A percentile compares a stretch with the other conserved stretches of the same genome.
phyloP scores from a whole-genome alignment of 257 asterid genomes.

The Fraxinus americana region DNA sequence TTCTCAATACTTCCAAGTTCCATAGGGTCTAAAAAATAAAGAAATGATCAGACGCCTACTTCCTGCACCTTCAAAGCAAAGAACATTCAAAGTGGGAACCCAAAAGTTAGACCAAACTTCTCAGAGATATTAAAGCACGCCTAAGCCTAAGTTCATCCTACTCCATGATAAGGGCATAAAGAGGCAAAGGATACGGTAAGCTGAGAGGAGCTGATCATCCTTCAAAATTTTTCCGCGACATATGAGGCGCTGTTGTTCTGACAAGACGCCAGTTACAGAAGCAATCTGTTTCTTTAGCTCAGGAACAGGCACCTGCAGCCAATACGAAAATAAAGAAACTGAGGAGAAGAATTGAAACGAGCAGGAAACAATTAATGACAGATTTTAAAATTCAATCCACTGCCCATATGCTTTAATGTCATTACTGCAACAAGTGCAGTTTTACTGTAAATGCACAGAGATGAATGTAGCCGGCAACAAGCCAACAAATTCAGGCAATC shows the following conservation, averaged over 20 bases:
- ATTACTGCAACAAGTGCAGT: not conserved
- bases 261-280: constrained; percentile 79
- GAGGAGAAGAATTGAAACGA: not conserved
- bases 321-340: constrained; percentile 8
- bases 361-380: not conserved
- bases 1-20: not conserved
- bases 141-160: not conserved
- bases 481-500: not conserved
- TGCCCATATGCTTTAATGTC: not conserved
- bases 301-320: constrained; percentile 88
- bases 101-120: constrained; percentile 19
- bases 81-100: constrained; percentile 4
- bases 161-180: constrained; percentile 4
- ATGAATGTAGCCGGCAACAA: not conserved
- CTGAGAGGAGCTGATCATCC: constrained; percentile 96
- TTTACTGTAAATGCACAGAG: not conserved
- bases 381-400: constrained; percentile 1
- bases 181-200: constrained; percentile 85
- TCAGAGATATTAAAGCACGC: constrained; percentile 14
- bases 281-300: constrained; percentile 89
- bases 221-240: constrained; percentile 97
- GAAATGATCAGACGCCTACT: not conserved
- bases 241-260: constrained; percentile 96
- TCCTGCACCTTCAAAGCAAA: constrained; percentile 14
- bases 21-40: not conserved